phyloP scores from a whole-genome alignment of 768 basidiomycete species.

The Leucocoprinus sp. region DNA sequence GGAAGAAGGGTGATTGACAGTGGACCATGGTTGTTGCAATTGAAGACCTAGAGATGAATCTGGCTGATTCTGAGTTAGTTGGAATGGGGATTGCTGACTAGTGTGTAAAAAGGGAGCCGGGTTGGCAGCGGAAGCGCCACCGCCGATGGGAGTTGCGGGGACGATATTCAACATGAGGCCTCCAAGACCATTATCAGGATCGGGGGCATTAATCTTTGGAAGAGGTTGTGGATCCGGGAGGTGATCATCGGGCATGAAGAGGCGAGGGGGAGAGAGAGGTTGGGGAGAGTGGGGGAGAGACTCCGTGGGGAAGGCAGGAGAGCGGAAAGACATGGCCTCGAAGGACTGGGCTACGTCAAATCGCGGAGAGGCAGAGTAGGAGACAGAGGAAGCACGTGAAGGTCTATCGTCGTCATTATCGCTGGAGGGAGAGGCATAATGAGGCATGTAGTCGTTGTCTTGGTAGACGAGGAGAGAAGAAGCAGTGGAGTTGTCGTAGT shows the following conservation, averaged over 20 bases:
- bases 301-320: conserved; percentile 12
- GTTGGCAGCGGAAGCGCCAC: conserved; percentile 39
- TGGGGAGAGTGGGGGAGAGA: too few species aligned
- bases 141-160: conserved; percentile 73
- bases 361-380: conserved; percentile 44
- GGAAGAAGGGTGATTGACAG: conserved; percentile 8
- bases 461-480: conserved; percentile 50
- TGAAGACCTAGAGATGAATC: conserved; percentile 9
- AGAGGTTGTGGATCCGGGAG: conserved; percentile 16
- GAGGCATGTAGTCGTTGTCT: conserved; percentile 39
- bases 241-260: conserved; percentile 43
- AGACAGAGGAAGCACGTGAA: conserved; percentile 60
- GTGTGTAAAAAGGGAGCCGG: conserved; percentile 41
- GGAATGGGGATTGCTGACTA: conserved; percentile 31
- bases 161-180: conserved; percentile 72
- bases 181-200: conserved; percentile 26
- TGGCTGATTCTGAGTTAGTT: conserved; percentile 6
- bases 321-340: conserved; percentile 50
- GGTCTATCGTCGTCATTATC: conserved; percentile 41
- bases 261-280: conserved; percentile 54
- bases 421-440: conserved; percentile 46
- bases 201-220: conserved; percentile 35
- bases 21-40: conserved; percentile 7
- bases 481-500: conserved; percentile 55
- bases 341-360: conserved; percentile 52